Evolutionary conservation across 2,329 filamentous ascomycete species (phyloP).

Genomic region (Aspergillus clavatus): DNA sequence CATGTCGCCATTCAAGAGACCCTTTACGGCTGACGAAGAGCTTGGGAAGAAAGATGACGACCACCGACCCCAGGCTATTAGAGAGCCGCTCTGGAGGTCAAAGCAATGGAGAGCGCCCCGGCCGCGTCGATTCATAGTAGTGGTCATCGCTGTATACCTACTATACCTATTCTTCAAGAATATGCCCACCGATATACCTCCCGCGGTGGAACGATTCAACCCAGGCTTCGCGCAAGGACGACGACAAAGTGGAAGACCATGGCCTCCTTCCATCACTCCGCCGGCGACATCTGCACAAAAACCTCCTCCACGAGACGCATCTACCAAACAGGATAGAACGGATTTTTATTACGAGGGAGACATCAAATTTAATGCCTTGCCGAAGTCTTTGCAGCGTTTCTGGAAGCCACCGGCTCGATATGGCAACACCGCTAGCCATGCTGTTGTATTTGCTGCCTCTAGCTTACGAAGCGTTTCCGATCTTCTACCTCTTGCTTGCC

Average conservation of each 20-base stretch:
- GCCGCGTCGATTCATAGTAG: conserved; percentile 49
- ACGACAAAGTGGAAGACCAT: conserved; percentile 9
- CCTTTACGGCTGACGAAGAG: conserved; percentile 55
- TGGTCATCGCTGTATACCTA: conserved; percentile 45
- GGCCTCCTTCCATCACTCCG: conserved; percentile 7
- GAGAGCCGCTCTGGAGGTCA: conserved; percentile 27
- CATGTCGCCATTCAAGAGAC: conserved; percentile 40
- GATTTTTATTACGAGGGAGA: conserved; percentile 61
- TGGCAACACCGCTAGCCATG: conserved; percentile 54
- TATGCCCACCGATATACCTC: conserved; percentile 51
- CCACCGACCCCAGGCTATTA: conserved; percentile 40
- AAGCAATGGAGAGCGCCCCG: conserved; percentile 33
- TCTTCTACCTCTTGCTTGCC: conserved; percentile 76
- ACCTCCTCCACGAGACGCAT: conserved; percentile 11
- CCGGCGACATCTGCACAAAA: conserved; percentile 6
- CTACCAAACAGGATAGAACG: conserved; percentile 19
- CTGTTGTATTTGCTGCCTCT: conserved; percentile 70
- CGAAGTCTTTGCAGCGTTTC: conserved; percentile 58
- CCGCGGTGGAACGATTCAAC: conserved; percentile 30
- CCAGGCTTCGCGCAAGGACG: conserved; percentile 16
- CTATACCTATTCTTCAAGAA: conserved; percentile 63
- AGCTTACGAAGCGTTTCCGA: conserved; percentile 67
- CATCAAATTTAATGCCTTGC: conserved; percentile 64
- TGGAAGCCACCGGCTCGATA: conserved; percentile 50
- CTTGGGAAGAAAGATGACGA: conserved; percentile 63